Base-by-base conservation (phyloP, 179 eudicot genomes). In the Beta lomatogona region DNA sequence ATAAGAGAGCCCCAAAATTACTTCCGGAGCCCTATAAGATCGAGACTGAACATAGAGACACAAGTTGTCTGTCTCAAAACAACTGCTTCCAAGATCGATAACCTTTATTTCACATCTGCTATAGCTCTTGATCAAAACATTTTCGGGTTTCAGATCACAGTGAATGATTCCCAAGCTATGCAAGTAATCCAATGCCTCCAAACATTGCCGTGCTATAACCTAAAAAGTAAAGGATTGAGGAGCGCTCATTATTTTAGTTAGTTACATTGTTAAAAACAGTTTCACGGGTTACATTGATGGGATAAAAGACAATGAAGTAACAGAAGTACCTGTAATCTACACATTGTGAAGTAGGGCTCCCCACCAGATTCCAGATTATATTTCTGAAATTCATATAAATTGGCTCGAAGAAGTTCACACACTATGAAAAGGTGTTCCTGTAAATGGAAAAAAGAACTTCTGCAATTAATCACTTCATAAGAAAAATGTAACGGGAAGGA, bases 351-450 rank as follows among this genome's bases (percentile, higher is more conserved):
- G 82, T 95, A 95, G 65, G 93, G 92, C 84, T 95, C 97, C 55
- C 86, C 92, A 44, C 89, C 94, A 72, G 97, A 92, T 88, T 95
- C 98, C 81, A 78, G 81, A 86, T 92, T 95, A 80, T 77, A 89
- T 85, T 93, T 95, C 83, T 95, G 98, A 84, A 92, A 93, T 82
- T 93, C 97, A 65, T 93, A 95, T 80, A 95, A 88, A 85, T 95
- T 95, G 81, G 98, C 93, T 73, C 93, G 87, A 16, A 95, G 93
- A 74, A 95, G 97, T 85, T 95, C 98, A 73, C 93, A 90, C 10
- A 92, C 98, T 66, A 95, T 95, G 84, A 94, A 92, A 63, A 94
- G 91, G 82, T 95, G 98, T 81, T 95, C 98, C 97, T 94, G 90
- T 52, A 65, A 1, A 77, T 9, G 48, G 11, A 75, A 58, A 36